phyloP scores from a whole-genome alignment of 768 basidiomycete species.

The Podaxis sp. region DNA sequence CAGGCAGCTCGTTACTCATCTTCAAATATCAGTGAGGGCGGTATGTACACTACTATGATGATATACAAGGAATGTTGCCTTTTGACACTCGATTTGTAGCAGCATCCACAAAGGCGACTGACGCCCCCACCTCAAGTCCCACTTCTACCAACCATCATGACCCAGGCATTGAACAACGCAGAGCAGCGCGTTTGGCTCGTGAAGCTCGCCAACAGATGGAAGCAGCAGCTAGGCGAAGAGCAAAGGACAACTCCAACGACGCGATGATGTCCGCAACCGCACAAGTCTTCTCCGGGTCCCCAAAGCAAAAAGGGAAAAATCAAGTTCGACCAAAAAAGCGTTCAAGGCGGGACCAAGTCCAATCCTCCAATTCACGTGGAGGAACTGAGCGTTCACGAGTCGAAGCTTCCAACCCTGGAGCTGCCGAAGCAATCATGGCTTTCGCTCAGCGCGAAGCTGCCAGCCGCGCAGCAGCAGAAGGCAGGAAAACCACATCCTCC shows the following conservation, averaged over 20 bases:
- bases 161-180: constrained; percentile 10
- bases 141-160: background rate
- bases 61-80: background rate
- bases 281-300: background rate
- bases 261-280: background rate
- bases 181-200: constrained; percentile 18
- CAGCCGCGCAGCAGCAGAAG: background rate
- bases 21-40: background rate
- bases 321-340: background rate
- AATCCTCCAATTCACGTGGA: background rate
- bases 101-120: background rate
- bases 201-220: constrained; percentile 8
- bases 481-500: background rate
- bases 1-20: background rate
- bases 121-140: background rate
- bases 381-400: constrained; percentile 6
- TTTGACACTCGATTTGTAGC: background rate
- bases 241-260: background rate
- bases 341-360: background rate
- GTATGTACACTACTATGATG: background rate
- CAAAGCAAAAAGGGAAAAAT: background rate
- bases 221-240: constrained; percentile 1
- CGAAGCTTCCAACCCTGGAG: background rate
- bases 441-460: background rate
- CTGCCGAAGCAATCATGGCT: constrained; percentile 6